Percentiles rank a stretch among this genome's conserved stretches.
phyloP scores from a whole-genome alignment of 495 filamentous ascomycete species.

The Coniosporium apollinis region DNA sequence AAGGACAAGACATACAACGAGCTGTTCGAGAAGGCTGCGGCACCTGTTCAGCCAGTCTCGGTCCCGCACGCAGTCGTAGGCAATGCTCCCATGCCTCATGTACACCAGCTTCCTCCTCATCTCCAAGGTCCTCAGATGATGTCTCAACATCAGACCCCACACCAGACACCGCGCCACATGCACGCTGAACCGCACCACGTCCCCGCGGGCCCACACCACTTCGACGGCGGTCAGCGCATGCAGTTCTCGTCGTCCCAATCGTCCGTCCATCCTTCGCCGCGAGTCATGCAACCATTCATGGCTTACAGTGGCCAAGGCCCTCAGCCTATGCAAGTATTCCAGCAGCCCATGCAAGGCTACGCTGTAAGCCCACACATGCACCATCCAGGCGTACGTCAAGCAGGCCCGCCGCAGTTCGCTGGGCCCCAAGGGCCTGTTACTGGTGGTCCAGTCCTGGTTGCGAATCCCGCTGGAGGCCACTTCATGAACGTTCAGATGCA shows the following conservation, averaged over 20 bases:
- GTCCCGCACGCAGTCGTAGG: constrained; percentile 46
- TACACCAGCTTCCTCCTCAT: constrained; percentile 52
- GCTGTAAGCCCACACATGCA: constrained; percentile 39
- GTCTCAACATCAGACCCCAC: constrained; percentile 16
- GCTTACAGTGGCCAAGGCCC: constrained; percentile 57
- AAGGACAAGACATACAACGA: constrained; percentile 56
- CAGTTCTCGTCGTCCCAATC: constrained; percentile 62
- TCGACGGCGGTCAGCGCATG: constrained; percentile 78
- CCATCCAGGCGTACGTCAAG: constrained; percentile 6
- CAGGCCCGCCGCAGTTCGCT: constrained; percentile 2
- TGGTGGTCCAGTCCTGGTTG: constrained; percentile 64
- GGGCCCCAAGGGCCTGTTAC: constrained; percentile 38
- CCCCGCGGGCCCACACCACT: constrained; percentile 42
- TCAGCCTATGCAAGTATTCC: constrained; percentile 44
- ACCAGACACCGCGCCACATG: constrained; percentile 18
- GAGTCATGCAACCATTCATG: constrained; percentile 49
- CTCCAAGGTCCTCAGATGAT: constrained; percentile 15
- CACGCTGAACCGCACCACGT: constrained; percentile 18
- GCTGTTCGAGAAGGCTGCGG: constrained; percentile 52
- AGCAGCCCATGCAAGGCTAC: constrained; percentile 51
- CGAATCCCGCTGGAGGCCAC: constrained; percentile 29
- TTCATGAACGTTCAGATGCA: constrained; percentile 39
- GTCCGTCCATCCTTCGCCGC: constrained; percentile 63
- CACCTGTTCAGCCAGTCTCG: too few species aligned
- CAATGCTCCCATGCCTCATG: constrained; percentile 50